Percentiles rank a stretch among this genome's conserved stretches.
Conservation (phyloP, 352 stramenopile species). For the Thraustotheca clavata region DNA sequence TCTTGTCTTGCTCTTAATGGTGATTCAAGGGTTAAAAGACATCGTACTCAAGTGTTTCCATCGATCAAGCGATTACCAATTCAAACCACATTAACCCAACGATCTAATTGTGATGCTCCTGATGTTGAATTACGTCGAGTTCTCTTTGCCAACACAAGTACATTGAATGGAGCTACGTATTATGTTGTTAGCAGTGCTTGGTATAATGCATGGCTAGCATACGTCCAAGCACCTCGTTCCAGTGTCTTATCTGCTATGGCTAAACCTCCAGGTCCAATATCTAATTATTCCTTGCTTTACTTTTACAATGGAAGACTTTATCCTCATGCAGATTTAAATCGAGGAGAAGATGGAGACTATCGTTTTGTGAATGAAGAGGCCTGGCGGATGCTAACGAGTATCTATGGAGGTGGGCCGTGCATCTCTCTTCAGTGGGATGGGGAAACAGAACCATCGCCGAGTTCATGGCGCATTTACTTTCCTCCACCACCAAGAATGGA, state of each 20-base stretch:
- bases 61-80: neutral
- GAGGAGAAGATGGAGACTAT: neutral
- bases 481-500: neutral
- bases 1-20: neutral
- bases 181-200: neutral
- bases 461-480: neutral
- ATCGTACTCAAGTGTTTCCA: neutral
- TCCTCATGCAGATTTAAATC: neutral
- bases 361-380: neutral
- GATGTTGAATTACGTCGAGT: neutral
- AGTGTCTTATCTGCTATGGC: neutral
- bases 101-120: neutral
- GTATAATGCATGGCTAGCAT: neutral
- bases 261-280: neutral
- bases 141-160: neutral
- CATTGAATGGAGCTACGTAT: neutral
- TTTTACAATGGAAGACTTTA: constrained; percentile 13
- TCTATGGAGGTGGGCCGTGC: constrained; percentile 10
- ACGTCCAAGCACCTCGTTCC: neutral
- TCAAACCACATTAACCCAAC: neutral
- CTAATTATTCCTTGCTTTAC: constrained; percentile 12
- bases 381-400: neutral
- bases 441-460: neutral
- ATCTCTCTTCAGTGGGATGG: constrained; percentile 5
- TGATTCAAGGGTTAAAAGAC: constrained; percentile 10